Percentiles rank a stretch among this genome's conserved stretches.
These are phyloP conservation scores for Vanrija pseudolonga DNA, from an alignment of 1,284 basidiomycete species.

Conservation along the genomic window DNA sequence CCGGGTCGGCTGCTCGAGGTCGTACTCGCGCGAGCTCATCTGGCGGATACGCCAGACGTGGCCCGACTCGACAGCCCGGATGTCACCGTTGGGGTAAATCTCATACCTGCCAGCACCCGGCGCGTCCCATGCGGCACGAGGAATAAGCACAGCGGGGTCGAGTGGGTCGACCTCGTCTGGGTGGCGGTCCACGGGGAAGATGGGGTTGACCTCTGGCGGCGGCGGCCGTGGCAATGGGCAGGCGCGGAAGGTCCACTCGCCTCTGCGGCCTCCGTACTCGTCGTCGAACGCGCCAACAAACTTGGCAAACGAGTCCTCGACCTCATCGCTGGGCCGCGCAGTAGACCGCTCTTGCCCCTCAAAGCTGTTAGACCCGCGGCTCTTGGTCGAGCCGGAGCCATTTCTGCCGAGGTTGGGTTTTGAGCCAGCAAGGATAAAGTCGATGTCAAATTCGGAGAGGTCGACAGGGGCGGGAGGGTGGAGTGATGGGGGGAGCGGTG, in stretches of 20 bases:
- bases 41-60: slow-evolving; percentile 36
- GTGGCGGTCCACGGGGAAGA: background rate
- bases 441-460: slow-evolving; percentile 51
- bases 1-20: slow-evolving; percentile 30
- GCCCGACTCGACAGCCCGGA: slow-evolving; percentile 34
- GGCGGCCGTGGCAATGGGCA: slow-evolving; percentile 6
- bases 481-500: slow-evolving; percentile 45
- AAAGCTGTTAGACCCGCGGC: background rate
- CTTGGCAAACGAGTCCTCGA: slow-evolving; percentile 50
- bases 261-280: slow-evolving; percentile 50
- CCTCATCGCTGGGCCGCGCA: slow-evolving; percentile 28
- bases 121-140: slow-evolving; percentile 43
- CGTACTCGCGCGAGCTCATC: slow-evolving; percentile 37
- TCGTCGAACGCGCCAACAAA: slow-evolving; percentile 52
- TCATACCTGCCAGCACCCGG: slow-evolving; percentile 43
- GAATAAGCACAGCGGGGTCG: slow-evolving; percentile 8
- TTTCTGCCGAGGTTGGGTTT: slow-evolving; percentile 37
- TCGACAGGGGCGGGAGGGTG: slow-evolving; percentile 49
- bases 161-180: slow-evolving; percentile 17
- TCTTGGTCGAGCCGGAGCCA: background rate
- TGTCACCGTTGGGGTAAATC: slow-evolving; percentile 38
- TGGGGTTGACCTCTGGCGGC: background rate
- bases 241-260: slow-evolving; percentile 49
- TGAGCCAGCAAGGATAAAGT: slow-evolving; percentile 50
- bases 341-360: slow-evolving; percentile 1